Base-by-base conservation (phyloP, 768 basidiomycete species). In the Floccularia luteovirens region DNA sequence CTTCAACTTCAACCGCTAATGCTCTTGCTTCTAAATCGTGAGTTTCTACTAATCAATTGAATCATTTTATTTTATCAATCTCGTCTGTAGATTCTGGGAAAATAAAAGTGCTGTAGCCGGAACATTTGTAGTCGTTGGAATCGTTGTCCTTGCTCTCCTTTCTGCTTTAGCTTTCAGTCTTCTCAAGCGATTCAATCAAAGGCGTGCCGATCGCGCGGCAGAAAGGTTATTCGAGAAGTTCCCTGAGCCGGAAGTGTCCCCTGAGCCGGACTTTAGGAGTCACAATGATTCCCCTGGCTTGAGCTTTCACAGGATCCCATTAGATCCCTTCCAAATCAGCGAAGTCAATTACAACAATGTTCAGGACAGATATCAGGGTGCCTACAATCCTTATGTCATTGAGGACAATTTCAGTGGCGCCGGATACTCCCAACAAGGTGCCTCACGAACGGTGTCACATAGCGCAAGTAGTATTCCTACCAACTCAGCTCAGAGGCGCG, bases 101-200 rank as follows among this genome's bases (percentile, higher is more conserved):
- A 64, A 70, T 46, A 69, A 62, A 37, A 66, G 60, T 24, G 73
- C 69, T 0, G 67, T 72, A 14, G 73, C 66, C 0, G 68, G 63
- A 28, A 65, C 63, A 0, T 75, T 74, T 43, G 58, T 64, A 28
- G 56, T 62, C 41, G 58, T 64, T 38, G 67, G 63, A 35, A 46
- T 75, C 2, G 42, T 67, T 5, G 55, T 44, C 14, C 10, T 66
- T 31, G 61, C 56, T 14, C 46, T 56, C 14, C 21, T 69, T 36
- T 47, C 61, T 13, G 17, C 41, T n/a, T 30, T 47, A 12, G 21
- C 43, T 24, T 17, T 45, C 16, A 39, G 40, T 13, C 34, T 41
- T 20, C 12, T 45, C 19, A 53, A 41, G 20, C 42, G 45, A n/a
- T 11, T 21, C 17, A 41, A 31, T 28, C 43, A 49, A 8, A 43